Percentiles rank a stretch among this genome's conserved stretches.
Conservation (phyloP, 2,329 filamentous ascomycete species). For the Byssoonygena ceratinophila region DNA sequence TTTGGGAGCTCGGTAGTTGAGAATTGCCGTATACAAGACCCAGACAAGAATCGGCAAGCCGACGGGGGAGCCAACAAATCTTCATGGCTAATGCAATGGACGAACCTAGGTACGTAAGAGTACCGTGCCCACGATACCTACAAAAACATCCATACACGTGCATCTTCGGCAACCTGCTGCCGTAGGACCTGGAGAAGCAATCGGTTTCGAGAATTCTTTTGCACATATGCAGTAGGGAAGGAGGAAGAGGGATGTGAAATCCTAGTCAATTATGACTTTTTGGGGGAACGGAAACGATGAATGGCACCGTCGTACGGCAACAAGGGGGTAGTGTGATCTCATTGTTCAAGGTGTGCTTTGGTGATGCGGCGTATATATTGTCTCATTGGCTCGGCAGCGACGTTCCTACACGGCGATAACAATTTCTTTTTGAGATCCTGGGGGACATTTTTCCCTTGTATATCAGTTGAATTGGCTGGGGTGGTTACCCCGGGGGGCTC, state of each 20-base stretch:
- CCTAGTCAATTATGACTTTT: not conserved
- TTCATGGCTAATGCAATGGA: not conserved
- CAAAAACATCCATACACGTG: constrained; percentile 1
- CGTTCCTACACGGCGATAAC: not conserved
- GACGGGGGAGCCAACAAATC: not conserved
- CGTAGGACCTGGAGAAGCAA: not conserved
- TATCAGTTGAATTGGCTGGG: not conserved
- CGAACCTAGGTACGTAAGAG: not conserved
- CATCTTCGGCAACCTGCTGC: not conserved
- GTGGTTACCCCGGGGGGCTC: not conserved
- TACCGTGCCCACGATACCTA: not conserved
- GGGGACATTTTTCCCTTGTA: not conserved
- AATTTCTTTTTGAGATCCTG: not conserved
- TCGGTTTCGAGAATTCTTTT: not conserved
- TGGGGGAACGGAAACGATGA: not conserved
- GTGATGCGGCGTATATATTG: not conserved
- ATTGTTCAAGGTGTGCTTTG: not conserved
- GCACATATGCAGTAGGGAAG: not conserved
- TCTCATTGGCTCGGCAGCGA: constrained; percentile 1
- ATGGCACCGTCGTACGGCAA: not conserved
- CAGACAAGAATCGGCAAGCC: constrained; percentile 1
- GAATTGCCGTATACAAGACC: not conserved
- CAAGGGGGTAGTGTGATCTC: not conserved
- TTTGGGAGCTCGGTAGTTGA: not conserved
- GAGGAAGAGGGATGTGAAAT: not conserved